phyloP scores from a whole-genome alignment of 2,329 filamentous ascomycete species.

The Cytospora leucostoma region DNA sequence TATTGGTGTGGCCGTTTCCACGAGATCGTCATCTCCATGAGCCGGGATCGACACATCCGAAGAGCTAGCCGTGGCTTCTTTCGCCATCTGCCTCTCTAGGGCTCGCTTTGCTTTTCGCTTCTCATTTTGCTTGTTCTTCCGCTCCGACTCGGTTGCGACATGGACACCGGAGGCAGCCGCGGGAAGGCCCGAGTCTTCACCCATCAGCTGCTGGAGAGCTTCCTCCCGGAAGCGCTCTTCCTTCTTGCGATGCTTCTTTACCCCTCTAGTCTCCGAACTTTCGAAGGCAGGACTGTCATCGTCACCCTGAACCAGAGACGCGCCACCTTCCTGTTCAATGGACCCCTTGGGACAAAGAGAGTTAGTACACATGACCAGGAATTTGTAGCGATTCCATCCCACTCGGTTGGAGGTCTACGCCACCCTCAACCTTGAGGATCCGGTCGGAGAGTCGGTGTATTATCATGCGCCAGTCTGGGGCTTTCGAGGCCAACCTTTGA shows the following conservation, averaged over 20 bases:
- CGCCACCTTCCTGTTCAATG: slow-evolving; percentile 22
- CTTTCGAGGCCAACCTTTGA: slow-evolving; percentile 27
- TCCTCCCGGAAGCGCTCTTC: slow-evolving; percentile 18
- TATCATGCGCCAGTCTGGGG: slow-evolving; percentile 24
- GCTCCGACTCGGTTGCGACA: neutral
- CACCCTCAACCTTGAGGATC: slow-evolving; percentile 2
- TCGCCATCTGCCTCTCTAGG: slow-evolving; percentile 27
- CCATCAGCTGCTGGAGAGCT: slow-evolving; percentile 17
- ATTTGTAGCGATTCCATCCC: slow-evolving; percentile 8
- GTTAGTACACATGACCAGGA: slow-evolving; percentile 13
- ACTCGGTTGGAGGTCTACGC: slow-evolving; percentile 8
- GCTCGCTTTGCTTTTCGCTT: slow-evolving; percentile 19
- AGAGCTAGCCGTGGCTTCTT: neutral
- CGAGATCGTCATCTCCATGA: slow-evolving; percentile 28
- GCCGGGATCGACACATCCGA: slow-evolving; percentile 12
- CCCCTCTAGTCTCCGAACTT: neutral
- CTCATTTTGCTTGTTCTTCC: slow-evolving; percentile 27
- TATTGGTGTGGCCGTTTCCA: slow-evolving; percentile 34
- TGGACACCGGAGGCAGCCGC: neutral
- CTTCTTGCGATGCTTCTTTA: slow-evolving; percentile 21
- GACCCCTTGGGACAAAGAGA: slow-evolving; percentile 11
- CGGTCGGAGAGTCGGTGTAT: slow-evolving; percentile 23
- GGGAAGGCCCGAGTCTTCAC: neutral
- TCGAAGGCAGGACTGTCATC: slow-evolving; percentile 2
- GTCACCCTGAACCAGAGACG: slow-evolving; percentile 10